Conservation (phyloP, 2,329 filamentous ascomycete genomes). For the Ilyonectria sp. region DNA sequence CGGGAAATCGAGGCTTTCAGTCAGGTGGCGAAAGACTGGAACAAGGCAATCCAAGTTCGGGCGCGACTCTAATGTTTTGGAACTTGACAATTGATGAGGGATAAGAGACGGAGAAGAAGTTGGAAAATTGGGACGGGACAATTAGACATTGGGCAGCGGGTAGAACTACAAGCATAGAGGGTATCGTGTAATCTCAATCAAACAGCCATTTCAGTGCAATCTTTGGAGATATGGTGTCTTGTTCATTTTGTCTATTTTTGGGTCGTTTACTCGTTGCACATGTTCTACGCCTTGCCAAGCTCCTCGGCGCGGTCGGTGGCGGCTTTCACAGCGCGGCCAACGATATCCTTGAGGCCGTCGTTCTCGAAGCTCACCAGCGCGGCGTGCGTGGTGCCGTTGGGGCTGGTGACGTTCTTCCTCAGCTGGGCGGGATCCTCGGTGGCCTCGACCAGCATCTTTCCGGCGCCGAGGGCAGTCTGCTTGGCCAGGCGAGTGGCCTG, state of each 20-base stretch:
- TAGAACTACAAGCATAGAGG: neutral
- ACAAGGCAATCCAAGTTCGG: neutral
- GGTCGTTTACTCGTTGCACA: neutral
- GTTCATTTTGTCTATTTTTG: neutral
- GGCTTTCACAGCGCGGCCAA: constrained; percentile 63
- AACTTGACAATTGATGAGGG: neutral
- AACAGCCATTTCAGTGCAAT: neutral
- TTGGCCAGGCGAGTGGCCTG: constrained; percentile 65
- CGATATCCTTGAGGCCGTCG: constrained; percentile 59
- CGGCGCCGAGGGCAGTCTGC: constrained; percentile 67
- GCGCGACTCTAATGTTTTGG: neutral
- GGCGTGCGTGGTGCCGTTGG: constrained; percentile 66
- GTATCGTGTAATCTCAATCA: neutral
- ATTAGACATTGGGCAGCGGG: neutral
- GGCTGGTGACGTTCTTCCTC: constrained; percentile 67
- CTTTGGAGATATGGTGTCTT: neutral
- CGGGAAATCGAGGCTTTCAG: constrained; percentile 58
- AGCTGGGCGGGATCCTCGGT: constrained; percentile 62
- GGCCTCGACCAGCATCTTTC: constrained; percentile 65
- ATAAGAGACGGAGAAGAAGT: neutral
- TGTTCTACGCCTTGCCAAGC: constrained; percentile 56
- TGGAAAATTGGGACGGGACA: too few species aligned
- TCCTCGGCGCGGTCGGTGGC: constrained; percentile 60
- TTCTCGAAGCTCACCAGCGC: constrained; percentile 64
- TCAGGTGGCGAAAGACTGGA: constrained; percentile 38